Conservation (phyloP, 108 stramenopile genomes). For the Discostella stelligeroides region DNA sequence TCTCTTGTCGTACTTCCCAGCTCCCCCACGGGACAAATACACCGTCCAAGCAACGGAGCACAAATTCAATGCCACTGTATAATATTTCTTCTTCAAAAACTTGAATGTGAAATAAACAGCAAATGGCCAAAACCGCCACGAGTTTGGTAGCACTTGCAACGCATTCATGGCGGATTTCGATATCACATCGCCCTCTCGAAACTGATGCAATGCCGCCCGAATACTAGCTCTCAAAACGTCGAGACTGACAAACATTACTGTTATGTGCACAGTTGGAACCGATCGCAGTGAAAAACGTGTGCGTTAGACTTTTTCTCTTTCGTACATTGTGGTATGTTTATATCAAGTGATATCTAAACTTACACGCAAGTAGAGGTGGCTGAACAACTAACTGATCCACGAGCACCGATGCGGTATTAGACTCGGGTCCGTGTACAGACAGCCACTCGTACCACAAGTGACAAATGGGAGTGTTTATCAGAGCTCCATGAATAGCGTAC, state of each 20-base stretch:
- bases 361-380: slow-evolving; percentile 39
- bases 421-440: slow-evolving; percentile 41
- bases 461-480: slow-evolving; percentile 40
- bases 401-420: slow-evolving; percentile 44
- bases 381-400: slow-evolving; percentile 46
- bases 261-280: no score
- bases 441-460: slow-evolving; percentile 53
- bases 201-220: slow-evolving; percentile 40
- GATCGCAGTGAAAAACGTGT: neutral
- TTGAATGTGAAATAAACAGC: slow-evolving; percentile 51
- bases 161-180: slow-evolving; percentile 35
- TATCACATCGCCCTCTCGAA: slow-evolving; percentile 28
- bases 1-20: slow-evolving; percentile 4
- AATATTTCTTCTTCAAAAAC: slow-evolving; percentile 52
- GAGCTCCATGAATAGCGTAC: slow-evolving; percentile 39
- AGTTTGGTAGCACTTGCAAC: slow-evolving; percentile 20
- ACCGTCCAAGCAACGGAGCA: slow-evolving; percentile 52
- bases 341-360: neutral
- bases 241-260: slow-evolving; percentile 44
- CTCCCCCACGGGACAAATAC: slow-evolving; percentile 19
- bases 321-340: neutral
- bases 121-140: slow-evolving; percentile 53
- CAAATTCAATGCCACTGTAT: slow-evolving; percentile 49
- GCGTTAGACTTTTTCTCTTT: no score
- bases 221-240: slow-evolving; percentile 42